These are phyloP conservation scores for Bryoglossum gracile DNA, from an alignment of 495 filamentous ascomycete genomes.

Conservation along the genomic window DNA sequence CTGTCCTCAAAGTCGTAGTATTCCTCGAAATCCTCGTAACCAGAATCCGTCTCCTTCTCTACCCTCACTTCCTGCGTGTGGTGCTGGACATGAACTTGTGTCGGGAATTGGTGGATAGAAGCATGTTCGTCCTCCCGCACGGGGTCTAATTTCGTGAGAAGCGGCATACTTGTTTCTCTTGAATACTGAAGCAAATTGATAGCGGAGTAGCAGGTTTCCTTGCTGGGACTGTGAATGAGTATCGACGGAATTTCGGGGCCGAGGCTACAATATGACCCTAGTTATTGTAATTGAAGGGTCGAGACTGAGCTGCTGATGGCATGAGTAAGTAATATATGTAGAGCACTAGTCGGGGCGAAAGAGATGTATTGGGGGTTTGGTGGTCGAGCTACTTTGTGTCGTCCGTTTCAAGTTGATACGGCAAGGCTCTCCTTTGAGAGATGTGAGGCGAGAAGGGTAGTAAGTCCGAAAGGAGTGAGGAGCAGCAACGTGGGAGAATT, in stretches of 20 bases:
- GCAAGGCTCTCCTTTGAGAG: too few relatives aligned
- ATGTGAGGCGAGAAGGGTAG: too few relatives aligned
- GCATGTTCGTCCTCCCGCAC: conserved; percentile 7
- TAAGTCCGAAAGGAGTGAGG: too few relatives aligned
- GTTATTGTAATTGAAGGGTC: conserved; percentile 7
- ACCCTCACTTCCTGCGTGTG: conserved; percentile 2
- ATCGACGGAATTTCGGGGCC: too few relatives aligned
- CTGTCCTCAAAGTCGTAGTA: conserved; percentile 17
- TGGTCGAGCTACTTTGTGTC: not conserved
- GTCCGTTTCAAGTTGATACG: conserved; percentile 1
- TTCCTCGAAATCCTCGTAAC: conserved; percentile 19
- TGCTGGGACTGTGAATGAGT: too few relatives aligned
- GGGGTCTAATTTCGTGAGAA: conserved; percentile 12
- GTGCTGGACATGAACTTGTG: not conserved
- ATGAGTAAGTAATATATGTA: conserved; percentile 1
- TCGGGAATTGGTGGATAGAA: too few relatives aligned
- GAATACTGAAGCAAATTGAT: conserved; percentile 5
- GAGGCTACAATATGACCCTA: not conserved
- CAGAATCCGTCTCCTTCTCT: conserved; percentile 9
- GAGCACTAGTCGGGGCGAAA: not conserved
- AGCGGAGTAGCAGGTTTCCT: too few relatives aligned
- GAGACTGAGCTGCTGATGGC: not conserved
- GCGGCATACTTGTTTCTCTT: conserved; percentile 9
- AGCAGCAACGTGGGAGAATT: too few relatives aligned
- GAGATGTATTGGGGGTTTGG: not conserved